phyloP scores from a whole-genome alignment of 2,329 filamentous ascomycete genomes.

The Talaromyces sp. region DNA sequence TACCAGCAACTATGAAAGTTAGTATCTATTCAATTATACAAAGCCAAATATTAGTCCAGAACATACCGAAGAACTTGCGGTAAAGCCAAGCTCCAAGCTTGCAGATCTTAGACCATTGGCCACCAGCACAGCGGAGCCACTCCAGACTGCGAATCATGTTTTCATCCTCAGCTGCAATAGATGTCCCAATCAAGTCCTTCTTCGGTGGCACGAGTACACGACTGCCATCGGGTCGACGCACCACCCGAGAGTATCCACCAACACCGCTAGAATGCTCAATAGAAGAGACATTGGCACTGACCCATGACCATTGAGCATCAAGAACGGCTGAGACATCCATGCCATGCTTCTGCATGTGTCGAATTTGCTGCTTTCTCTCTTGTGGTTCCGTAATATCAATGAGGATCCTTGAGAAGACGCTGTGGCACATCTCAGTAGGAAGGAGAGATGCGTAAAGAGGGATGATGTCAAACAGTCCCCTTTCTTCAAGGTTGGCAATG shows the following conservation, averaged over 20 bases:
- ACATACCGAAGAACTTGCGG: conserved; percentile 80
- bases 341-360: conserved; percentile 72
- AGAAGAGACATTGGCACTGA: conserved; percentile 37
- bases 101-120: conserved; percentile 72
- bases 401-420: conserved; percentile 74
- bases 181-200: conserved; percentile 69
- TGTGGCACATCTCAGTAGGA: conserved; percentile 64
- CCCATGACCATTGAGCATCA: conserved; percentile 63
- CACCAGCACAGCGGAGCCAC: conserved; percentile 78
- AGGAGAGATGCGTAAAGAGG: conserved; percentile 87
- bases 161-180: conserved; percentile 63
- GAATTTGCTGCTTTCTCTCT: conserved; percentile 69
- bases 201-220: conserved; percentile 66
- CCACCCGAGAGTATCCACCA: conserved; percentile 45
- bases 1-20: conserved; percentile 36
- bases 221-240: conserved; percentile 53
- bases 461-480: conserved; percentile 74
- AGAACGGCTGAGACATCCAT: conserved; percentile 75
- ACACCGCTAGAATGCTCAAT: conserved; percentile 35
- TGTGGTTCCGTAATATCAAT: conserved; percentile 69
- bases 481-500: conserved; percentile 74
- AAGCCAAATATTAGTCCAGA: conserved; percentile 16
- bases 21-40: not conserved
- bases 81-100: conserved; percentile 71
- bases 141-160: conserved; percentile 78